Evolutionary conservation across 129 eudicot genomes (phyloP), one percentile per base, ranked within the genome.

Genomic region (Solidago caesia): DNA sequence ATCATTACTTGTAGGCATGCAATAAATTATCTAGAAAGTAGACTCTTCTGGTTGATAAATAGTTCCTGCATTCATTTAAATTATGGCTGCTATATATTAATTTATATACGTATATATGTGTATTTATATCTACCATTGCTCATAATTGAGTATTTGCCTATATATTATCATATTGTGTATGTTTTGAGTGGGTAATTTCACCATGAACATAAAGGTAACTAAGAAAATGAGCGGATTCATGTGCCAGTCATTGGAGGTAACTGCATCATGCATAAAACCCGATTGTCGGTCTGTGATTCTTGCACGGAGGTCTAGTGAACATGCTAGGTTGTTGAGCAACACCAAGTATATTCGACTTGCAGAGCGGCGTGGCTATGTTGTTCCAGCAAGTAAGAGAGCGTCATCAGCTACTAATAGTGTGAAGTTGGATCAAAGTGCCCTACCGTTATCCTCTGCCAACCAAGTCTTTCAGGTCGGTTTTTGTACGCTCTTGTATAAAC

Each of bases 191-290:
- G 64, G 52, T 71, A 39, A 68, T 33, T 47, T 16, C 41, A 47
- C 39, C 5, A 79, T 73, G 84, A 84, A 77, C 68, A 65, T 68
- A 79, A 86, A 84, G 84, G 78, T 68, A 63, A 42, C 27, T 6
- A 88, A 65, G 86, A 87, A 86, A 71, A 87, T 79, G 83, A 80
- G 86, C 80, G 92, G 91, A 3, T 82, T 87, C 77, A 87, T 85
- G 90, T 90, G 96, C 84, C 96, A 80, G 58, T 84, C 96, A 21
- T 39, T 74, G 6, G 88, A 76, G 27, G 81, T 81, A 0, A 87
- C 89, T 10, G 78, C 87, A n/a, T 83, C 87, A 58, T 87, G 93
- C 91, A 77, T 77, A 82, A 41, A 47, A 14, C 77, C 76, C 1
- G 90, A 81, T 68, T 70, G 63, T 64, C 79, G 84, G 25, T 82